phyloP scores from a whole-genome alignment of 768 basidiomycete genomes.

The Daedaleopsis sinensis region DNA sequence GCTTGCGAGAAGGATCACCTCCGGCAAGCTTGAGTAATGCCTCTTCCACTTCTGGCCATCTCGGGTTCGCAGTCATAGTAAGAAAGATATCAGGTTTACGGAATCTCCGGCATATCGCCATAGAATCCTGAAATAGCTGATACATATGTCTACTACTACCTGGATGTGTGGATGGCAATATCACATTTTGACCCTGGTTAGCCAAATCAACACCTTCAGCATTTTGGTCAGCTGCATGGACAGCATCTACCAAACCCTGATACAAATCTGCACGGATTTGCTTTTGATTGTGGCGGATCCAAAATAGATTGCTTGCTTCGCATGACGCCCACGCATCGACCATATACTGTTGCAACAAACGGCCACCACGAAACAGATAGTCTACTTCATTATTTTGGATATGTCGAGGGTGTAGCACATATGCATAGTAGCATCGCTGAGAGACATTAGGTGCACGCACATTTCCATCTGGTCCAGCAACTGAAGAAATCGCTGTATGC shows the following conservation, averaged over 20 bases:
- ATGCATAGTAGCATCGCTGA: constrained; percentile 33
- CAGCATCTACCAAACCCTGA: constrained; percentile 37
- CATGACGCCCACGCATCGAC: constrained; percentile 48
- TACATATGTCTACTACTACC: constrained; percentile 46
- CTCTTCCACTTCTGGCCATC: constrained; percentile 48
- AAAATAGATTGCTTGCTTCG: constrained; percentile 44
- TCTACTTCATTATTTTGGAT: background rate
- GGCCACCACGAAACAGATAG: constrained; percentile 34
- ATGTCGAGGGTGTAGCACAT: constrained; percentile 33
- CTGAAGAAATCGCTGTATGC: constrained; percentile 29
- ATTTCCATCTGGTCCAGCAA: background rate
- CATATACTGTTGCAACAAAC: constrained; percentile 47
- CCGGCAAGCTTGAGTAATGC: constrained; percentile 32
- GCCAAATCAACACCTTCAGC: constrained; percentile 29
- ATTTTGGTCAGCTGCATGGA: constrained; percentile 5
- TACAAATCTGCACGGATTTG: constrained; percentile 38
- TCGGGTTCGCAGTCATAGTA: constrained; percentile 54
- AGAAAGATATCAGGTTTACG: constrained; percentile 48
- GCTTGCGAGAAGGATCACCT: constrained; percentile 28
- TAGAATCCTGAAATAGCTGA: constrained; percentile 45
- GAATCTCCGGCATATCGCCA: constrained; percentile 44
- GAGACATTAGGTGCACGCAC: constrained; percentile 28
- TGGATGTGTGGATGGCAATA: constrained; percentile 47
- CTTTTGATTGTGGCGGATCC: constrained; percentile 37
- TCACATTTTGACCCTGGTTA: constrained; percentile 36